Evolutionary conservation across 1,139 yeast species (phyloP).

Genomic region (Torulaspora pretoriensis): DNA sequence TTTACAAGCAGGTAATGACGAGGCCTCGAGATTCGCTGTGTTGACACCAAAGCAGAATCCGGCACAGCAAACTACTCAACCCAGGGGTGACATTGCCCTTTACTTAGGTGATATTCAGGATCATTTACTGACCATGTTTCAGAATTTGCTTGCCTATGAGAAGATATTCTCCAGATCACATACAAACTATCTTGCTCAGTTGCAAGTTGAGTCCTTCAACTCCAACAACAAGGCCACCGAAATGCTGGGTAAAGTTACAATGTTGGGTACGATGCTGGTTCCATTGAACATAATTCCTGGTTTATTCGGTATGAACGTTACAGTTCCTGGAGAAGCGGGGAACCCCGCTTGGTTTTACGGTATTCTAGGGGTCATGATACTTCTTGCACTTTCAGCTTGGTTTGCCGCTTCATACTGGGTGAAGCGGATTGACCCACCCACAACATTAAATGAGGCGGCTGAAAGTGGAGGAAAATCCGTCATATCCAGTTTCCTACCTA

Average conservation of each 20-base stretch:
- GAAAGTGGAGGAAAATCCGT: conserved; percentile 37
- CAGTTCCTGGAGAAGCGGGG: conserved; percentile 62
- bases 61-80: conserved; percentile 45
- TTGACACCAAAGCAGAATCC: conserved; percentile 7
- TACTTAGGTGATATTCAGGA: conserved; percentile 97
- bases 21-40: conserved; percentile 1
- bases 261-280: conserved; percentile 84
- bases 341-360: conserved; percentile 63
- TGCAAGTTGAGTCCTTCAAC: conserved; percentile 86
- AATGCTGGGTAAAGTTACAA: conserved; percentile 82
- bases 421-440: conserved; percentile 35
- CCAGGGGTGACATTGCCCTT: conserved; percentile 77
- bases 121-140: conserved; percentile 94
- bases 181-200: conserved; percentile 85
- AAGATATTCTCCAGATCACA: conserved; percentile 90
- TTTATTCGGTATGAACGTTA: conserved; percentile 93
- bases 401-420: conserved; percentile 42
- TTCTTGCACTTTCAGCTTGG: conserved; percentile 38
- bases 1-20: conserved; percentile 22
- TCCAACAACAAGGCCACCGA: conserved; percentile 80
- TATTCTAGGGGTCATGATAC: conserved; percentile 52
- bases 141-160: conserved; percentile 81
- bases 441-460: conserved; percentile 34
- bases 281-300: conserved; percentile 92
- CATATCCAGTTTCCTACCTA: conserved; percentile 32